Conservation (phyloP, 306 rosid species). For the Casuarina equisetifolia region DNA sequence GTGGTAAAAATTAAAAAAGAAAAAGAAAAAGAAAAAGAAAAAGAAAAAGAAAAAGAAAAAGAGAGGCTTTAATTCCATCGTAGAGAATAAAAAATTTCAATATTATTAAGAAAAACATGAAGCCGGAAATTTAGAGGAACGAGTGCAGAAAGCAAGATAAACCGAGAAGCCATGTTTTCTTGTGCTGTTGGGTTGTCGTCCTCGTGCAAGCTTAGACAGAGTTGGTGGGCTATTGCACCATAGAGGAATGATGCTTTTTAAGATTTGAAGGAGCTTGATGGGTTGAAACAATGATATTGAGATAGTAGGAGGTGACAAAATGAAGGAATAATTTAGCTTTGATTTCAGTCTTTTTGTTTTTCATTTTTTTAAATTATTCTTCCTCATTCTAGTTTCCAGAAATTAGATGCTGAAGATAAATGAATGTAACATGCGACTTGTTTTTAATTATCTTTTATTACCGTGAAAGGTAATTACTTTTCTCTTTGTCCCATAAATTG, state of each 20-base stretch:
- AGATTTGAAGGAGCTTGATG: background rate
- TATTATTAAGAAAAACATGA: too few species aligned
- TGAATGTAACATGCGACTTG: too few species aligned
- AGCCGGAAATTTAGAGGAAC: background rate
- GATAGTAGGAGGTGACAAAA: background rate
- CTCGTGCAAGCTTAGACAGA: background rate
- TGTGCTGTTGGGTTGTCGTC: background rate
- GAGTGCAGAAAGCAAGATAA: background rate
- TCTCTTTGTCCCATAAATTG: too few species aligned
- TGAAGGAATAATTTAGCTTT: too few species aligned
- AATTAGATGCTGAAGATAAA: background rate
- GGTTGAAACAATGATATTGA: background rate
- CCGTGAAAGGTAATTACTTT: too few species aligned
- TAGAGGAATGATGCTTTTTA: too few species aligned
- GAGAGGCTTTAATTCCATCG: too few species aligned
- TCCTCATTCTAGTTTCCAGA: background rate
- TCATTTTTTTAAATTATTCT: background rate
- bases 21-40: too few species aligned
- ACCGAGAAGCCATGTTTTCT: background rate
- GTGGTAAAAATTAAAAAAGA: too few species aligned
- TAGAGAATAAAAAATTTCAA: too few species aligned
- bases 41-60: too few species aligned
- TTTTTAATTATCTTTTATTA: too few species aligned
- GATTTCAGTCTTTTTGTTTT: background rate
- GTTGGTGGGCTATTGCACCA: background rate